A percentile compares a stretch with the other conserved stretches of the same genome.
These are phyloP conservation scores for Aspergillus nanangensis DNA, from an alignment of 495 filamentous ascomycete genomes.

Conservation along the genomic window DNA sequence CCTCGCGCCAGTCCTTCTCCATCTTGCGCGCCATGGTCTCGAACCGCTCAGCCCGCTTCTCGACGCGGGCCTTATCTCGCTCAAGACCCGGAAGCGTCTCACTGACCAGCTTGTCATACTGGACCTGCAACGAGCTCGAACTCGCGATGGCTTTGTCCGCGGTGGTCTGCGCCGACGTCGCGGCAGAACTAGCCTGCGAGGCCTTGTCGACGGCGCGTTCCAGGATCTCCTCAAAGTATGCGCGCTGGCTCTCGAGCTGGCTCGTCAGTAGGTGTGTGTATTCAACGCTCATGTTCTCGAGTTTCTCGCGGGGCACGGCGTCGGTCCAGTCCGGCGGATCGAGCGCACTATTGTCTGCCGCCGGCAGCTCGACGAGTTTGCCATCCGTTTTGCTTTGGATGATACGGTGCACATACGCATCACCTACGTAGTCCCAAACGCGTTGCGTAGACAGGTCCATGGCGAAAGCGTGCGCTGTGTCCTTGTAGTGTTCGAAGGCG, in stretches of 20 bases:
- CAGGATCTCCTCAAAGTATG: constrained; percentile 92
- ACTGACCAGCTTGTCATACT: constrained; percentile 50
- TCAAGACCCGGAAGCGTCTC: constrained; percentile 65
- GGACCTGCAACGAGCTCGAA: constrained; percentile 48
- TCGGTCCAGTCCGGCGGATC: constrained; percentile 52
- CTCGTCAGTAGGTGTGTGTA: constrained; percentile 89
- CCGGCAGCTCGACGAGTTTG: constrained; percentile 78
- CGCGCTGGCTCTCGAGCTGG: constrained; percentile 86
- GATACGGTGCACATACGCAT: constrained; percentile 92
- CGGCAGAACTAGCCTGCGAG: constrained; percentile 60
- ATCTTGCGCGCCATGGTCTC: constrained; percentile 70
- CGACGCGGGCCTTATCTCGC: constrained; percentile 62
- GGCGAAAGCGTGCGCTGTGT: constrained; percentile 82
- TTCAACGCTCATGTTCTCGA: constrained; percentile 88
- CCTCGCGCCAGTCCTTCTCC: constrained; percentile 76
- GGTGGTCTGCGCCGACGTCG: constrained; percentile 55
- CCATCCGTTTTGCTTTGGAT: constrained; percentile 89
- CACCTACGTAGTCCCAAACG: constrained; percentile 95
- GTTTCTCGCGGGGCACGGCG: constrained; percentile 80
- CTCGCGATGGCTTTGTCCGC: constrained; percentile 47
- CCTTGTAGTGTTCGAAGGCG: constrained; percentile 90
- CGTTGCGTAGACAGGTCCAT: constrained; percentile 90
- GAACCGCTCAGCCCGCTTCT: constrained; percentile 63
- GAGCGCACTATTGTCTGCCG: constrained; percentile 38
- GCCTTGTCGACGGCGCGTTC: constrained; percentile 91